Evolutionary conservation across 2,329 filamentous ascomycete species (phyloP).

Genomic region (Nigrospora sphaerica): DNA sequence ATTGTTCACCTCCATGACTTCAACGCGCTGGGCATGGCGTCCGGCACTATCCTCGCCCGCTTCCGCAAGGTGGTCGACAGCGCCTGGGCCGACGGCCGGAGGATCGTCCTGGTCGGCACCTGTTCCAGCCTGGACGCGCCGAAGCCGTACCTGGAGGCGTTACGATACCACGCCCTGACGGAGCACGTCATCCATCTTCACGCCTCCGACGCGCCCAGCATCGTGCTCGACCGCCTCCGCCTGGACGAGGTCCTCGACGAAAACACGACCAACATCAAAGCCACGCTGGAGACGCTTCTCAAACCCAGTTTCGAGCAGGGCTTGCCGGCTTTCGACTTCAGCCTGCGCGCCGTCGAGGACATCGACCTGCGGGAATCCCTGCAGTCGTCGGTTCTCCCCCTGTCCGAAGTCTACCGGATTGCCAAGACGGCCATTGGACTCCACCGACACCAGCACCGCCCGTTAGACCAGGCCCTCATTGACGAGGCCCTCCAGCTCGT

Average conservation of each 20-base stretch:
- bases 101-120: conserved; percentile 74
- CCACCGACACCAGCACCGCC: conserved; percentile 3
- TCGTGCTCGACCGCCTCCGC: background rate
- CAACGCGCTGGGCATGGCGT: conserved; percentile 64
- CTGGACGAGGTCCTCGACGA: conserved; percentile 13
- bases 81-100: conserved; percentile 62
- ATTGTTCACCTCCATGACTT: conserved; percentile 79
- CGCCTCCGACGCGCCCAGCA: background rate
- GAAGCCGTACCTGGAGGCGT: conserved; percentile 31
- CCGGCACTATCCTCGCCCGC: conserved; percentile 58
- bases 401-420: conserved; percentile 16
- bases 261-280: conserved; percentile 20
- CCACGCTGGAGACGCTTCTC: conserved; percentile 8
- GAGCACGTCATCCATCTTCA: conserved; percentile 24
- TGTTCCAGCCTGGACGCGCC: conserved; percentile 49
- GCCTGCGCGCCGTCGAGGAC: background rate
- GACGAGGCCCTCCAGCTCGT: conserved; percentile 9
- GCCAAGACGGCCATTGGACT: conserved; percentile 19
- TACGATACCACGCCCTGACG: conserved; percentile 29
- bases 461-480: conserved; percentile 9
- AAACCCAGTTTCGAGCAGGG: background rate
- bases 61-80: conserved; percentile 66
- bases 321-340: background rate
- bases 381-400: conserved; percentile 5
- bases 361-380: conserved; percentile 8